Evolutionary conservation across 495 filamentous ascomycete genomes (phyloP), one percentile per base, ranked within the genome.

Genomic region (Penicillium waksmanii): DNA sequence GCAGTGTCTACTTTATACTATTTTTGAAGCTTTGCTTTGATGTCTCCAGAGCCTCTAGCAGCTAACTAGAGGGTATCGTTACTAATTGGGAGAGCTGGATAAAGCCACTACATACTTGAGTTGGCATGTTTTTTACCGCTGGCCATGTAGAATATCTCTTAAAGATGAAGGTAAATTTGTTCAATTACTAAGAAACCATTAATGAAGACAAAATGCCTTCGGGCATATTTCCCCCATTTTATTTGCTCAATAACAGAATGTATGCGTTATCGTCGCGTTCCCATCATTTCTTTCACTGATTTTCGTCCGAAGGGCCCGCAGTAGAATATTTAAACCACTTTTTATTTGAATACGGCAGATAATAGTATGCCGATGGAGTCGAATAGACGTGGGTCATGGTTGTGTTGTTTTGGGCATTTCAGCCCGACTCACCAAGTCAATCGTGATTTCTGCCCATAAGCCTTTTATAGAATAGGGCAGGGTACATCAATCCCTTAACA

Each of bases 401-500:
- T 38, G 12, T n/a, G 36, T 3, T 38, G 4, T 12, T n/a, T n/a
- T 38, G 11, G 36, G 15, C 36, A 38, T n/a, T 38, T n/a, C 36
- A 12, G 15, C 42, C 42, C 15, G 17, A 19, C 17, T 44, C 42
- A 44, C n/a, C 4, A 44, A 19, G 42, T 44, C 15, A 44, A 44
- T 44, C 42, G 4, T 44, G 8, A 17, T 17, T 44, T n/a, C 42
- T 44, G 42, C 36, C 5, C 4, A 8, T 5, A 17, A 18, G 17
- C 17, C 7, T 19, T 2, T 44, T 18, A 10, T 44, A 44, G n/a
- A 2, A 19, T 7, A 19, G 15, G 36, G 36, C 36, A 31, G 42
- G 13, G 42, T 9, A 31, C 8, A 27, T 13, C 18, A 27, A 48
- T n/a, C 49, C 1, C 44, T 62, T 80, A 88, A 63, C 76, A 79